A percentile compares a stretch with the other conserved stretches of the same genome.
Conservation (phyloP, 2,329 filamentous ascomycete genomes). For the Metarhizium robertsii region DNA sequence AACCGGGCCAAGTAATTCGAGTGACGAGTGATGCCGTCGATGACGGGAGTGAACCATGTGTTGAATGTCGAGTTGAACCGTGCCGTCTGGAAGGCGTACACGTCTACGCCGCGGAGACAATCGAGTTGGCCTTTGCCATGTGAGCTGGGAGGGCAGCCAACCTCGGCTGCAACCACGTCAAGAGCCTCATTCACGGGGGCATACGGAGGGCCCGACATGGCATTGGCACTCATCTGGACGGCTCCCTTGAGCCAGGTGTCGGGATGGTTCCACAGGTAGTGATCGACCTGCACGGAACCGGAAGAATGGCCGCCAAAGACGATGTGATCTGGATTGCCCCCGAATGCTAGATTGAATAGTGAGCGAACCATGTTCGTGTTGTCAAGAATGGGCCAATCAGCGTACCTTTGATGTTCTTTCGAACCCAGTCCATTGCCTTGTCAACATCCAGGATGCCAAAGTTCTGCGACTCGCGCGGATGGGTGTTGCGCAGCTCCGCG, state of each 20-base stretch:
- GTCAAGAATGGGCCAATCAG: not conserved
- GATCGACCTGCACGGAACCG: conserved; percentile 27
- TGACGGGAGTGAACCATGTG: conserved; percentile 31
- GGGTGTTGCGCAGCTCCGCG: conserved; percentile 19
- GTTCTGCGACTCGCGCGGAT: not conserved
- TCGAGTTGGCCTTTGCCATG: conserved; percentile 22
- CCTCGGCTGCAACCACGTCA: conserved; percentile 25
- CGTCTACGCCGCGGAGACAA: conserved; percentile 24
- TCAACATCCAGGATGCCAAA: not conserved
- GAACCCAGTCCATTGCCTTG: not conserved
- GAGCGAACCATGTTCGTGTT: not conserved
- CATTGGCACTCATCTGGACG: conserved; percentile 33
- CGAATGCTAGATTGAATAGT: conserved; percentile 22
- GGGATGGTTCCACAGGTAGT: conserved; percentile 32
- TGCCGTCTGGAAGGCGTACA: not conserved
- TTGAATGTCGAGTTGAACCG: conserved; percentile 18
- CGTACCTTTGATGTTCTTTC: not conserved
- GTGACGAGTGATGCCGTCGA: conserved; percentile 25
- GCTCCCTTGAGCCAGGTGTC: conserved; percentile 27
- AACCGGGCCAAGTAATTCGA: conserved; percentile 17
- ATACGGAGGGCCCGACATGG: conserved; percentile 28
- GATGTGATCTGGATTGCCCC: conserved; percentile 33
- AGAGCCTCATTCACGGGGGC: conserved; percentile 26
- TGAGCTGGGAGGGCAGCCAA: conserved; percentile 20
- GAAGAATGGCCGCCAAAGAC: conserved; percentile 34